Percentiles rank a stretch among this genome's conserved stretches.
Evolutionary conservation across 2,329 filamentous ascomycete species (phyloP).

Genomic region (Penicillium freii): DNA sequence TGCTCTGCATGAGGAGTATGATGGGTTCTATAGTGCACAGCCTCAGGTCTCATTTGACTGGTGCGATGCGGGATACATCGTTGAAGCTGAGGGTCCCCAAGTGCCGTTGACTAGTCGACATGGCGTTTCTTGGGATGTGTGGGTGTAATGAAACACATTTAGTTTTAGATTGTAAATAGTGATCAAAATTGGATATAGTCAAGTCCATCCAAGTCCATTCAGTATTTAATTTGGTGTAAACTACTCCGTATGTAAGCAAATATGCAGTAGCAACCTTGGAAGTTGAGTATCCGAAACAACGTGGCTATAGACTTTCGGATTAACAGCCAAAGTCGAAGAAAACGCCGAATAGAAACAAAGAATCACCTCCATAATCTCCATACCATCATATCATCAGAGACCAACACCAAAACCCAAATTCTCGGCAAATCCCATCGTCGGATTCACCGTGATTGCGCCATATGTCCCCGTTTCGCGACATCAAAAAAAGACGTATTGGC

Average conservation of each 20-base stretch:
- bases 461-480: slow-evolving; percentile 23
- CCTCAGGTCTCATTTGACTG: slow-evolving; percentile 34
- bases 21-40: slow-evolving; percentile 36
- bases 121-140: slow-evolving; percentile 25
- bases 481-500: not conserved
- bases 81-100: slow-evolving; percentile 39
- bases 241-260: too few species aligned
- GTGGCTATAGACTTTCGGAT: not conserved
- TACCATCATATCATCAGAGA: too few species aligned
- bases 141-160: slow-evolving; percentile 16
- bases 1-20: slow-evolving; percentile 31
- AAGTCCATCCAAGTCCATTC: not conserved
- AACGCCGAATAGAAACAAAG: not conserved
- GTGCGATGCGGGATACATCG: slow-evolving; percentile 39
- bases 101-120: slow-evolving; percentile 18
- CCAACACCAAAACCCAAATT: not conserved
- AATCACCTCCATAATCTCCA: not conserved
- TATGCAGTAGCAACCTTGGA: too few species aligned
- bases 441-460: slow-evolving; percentile 26
- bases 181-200: not conserved
- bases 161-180: not conserved
- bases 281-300: not conserved
- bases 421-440: slow-evolving; percentile 9
- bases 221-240: too few species aligned
- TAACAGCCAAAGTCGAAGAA: not conserved